Evolutionary conservation across 768 basidiomycete species (phyloP).

Genomic region (Suillus plorans): DNA sequence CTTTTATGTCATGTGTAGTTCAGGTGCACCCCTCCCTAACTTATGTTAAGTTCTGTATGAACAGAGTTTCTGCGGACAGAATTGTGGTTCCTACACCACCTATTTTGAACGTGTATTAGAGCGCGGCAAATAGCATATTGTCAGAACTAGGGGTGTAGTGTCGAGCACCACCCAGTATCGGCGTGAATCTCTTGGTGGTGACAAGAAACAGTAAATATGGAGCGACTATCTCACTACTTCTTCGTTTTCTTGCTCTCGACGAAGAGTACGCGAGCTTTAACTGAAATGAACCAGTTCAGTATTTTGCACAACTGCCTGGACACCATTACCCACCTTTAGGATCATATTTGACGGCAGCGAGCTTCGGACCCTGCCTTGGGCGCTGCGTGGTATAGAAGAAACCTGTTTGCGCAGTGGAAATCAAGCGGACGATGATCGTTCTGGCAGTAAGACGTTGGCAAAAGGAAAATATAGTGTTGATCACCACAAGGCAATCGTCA

Average conservation of each 20-base stretch:
- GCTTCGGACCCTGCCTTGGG: conserved; percentile 68
- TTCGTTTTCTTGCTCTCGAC: conserved; percentile 78
- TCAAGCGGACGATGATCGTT: conserved; percentile 81
- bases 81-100: not conserved
- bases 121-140: not conserved
- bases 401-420: conserved; percentile 90
- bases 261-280: conserved; percentile 71
- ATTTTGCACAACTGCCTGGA: not conserved
- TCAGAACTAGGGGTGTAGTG: no score
- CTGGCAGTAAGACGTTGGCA: conserved; percentile 36
- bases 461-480: not conserved
- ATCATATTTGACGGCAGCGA: conserved; percentile 92
- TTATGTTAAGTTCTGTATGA: not conserved
- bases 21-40: not conserved
- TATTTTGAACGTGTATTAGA: not conserved
- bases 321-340: conserved; percentile 61
- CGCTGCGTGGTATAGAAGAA: conserved; percentile 88
- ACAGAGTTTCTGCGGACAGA: not conserved
- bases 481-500: not conserved
- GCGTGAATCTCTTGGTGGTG: not conserved
- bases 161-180: not conserved
- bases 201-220: not conserved
- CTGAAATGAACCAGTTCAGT: conserved; percentile 33
- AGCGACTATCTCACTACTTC: conserved; percentile 35
- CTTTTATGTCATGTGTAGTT: not conserved